Percentiles rank a stretch among this genome's conserved stretches.
Evolutionary conservation across 176 grass and related monocot genomes (phyloP).

Genomic region (Carex parvula): DNA sequence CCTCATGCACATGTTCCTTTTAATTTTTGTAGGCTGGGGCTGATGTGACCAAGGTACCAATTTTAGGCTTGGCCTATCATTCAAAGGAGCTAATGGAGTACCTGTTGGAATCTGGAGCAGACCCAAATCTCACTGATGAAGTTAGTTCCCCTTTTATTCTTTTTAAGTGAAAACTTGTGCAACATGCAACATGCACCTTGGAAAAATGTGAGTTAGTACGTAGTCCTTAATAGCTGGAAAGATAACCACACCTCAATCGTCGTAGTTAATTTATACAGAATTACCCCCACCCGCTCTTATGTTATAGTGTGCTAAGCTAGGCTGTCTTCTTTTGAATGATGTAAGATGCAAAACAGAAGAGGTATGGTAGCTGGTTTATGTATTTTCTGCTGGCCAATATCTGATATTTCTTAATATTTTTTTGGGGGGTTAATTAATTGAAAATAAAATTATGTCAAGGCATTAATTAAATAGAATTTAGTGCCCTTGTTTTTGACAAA

Average conservation of each 20-base stretch:
- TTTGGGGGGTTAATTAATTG: too few species aligned
- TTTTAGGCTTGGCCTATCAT: slow-evolving; percentile 1
- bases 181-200: neutral
- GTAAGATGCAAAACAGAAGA: too few species aligned
- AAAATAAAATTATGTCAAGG: too few species aligned
- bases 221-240: neutral
- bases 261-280: too few species aligned
- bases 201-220: neutral
- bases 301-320: neutral
- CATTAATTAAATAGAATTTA: neutral
- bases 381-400: too few species aligned
- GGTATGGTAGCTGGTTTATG: too few species aligned
- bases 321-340: neutral
- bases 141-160: slow-evolving; percentile 12
- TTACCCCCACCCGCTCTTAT: too few species aligned
- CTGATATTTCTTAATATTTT: too few species aligned
- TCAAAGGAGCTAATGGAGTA: slow-evolving; percentile 18
- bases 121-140: slow-evolving; percentile 11
- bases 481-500: neutral
- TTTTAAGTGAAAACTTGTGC: too few species aligned
- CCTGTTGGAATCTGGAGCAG: slow-evolving; percentile 16
- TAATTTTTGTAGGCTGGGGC: slow-evolving; percentile 12
- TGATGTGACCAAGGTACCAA: slow-evolving; percentile 14
- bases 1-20: neutral
- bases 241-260: neutral